phyloP scores from a whole-genome alignment of 1,284 basidiomycete species.

The Pseudozyma sp. region DNA sequence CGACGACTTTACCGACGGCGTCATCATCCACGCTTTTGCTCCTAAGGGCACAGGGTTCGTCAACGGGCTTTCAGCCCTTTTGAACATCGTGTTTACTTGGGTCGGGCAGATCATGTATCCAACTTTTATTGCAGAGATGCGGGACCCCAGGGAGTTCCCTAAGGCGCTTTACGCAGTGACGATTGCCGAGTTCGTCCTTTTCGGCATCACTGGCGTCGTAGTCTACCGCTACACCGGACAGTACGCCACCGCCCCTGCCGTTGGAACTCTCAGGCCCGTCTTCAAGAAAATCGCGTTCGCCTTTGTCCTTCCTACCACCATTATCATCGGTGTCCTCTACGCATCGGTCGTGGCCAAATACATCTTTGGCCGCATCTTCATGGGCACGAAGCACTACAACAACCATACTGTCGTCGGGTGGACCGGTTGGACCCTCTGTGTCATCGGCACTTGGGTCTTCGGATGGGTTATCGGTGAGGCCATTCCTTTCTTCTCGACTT shows the following conservation, averaged over 20 bases:
- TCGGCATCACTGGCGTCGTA: conserved; percentile 73
- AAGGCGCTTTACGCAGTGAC: conserved; percentile 72
- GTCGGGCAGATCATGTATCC: conserved; percentile 73
- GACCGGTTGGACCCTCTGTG: conserved; percentile 75
- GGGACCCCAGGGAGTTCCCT: conserved; percentile 76
- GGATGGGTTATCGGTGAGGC: conserved; percentile 76
- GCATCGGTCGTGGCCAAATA: conserved; percentile 65
- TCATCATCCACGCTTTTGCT: conserved; percentile 57
- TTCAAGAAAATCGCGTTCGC: conserved; percentile 65
- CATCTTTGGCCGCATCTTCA: conserved; percentile 62
- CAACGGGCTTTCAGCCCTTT: conserved; percentile 71
- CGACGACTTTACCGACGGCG: conserved; percentile 36
- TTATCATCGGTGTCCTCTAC: conserved; percentile 69
- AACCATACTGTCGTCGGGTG: conserved; percentile 75
- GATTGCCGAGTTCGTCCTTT: conserved; percentile 75
- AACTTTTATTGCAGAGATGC: conserved; percentile 75
- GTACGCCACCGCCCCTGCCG: conserved; percentile 61
- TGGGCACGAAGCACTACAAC: conserved; percentile 65
- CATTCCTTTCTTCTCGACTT: conserved; percentile 71
- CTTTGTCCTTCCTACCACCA: conserved; percentile 67
- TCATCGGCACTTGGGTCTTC: conserved; percentile 74
- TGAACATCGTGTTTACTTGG: conserved; percentile 74
- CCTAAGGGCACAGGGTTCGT: conserved; percentile 74
- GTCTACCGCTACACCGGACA: conserved; percentile 74
- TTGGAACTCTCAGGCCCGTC: conserved; percentile 46